phyloP scores from a whole-genome alignment of 495 filamentous ascomycete genomes.

The Penicillium malachiteum region DNA sequence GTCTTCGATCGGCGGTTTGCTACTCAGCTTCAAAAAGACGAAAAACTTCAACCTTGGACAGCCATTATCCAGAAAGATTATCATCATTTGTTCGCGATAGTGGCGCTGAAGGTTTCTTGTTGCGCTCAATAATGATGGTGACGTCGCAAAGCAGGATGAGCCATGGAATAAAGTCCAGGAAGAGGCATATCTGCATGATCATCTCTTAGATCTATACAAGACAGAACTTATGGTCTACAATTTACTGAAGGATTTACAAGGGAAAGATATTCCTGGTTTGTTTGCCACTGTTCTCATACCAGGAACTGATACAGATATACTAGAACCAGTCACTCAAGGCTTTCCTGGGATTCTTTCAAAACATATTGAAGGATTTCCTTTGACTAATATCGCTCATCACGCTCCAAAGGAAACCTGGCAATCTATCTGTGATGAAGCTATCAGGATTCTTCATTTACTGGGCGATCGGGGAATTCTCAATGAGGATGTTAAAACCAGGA shows the following conservation, averaged over 20 bases:
- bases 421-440: conserved; percentile 25
- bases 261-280: neutral
- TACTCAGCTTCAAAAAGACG: conserved; percentile 19
- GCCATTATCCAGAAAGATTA: conserved; percentile 17
- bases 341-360: neutral
- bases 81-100: conserved; percentile 18
- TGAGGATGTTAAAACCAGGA: conserved; percentile 25
- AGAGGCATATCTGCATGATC: neutral
- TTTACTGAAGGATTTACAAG: neutral
- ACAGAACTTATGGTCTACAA: neutral
- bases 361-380: conserved; percentile 23
- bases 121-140: conserved; percentile 7
- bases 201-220: neutral
- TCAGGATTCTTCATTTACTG: conserved; percentile 18
- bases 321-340: neutral
- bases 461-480: conserved; percentile 28
- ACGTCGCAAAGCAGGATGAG: neutral
- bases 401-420: conserved; percentile 22
- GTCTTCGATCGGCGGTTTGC: conserved; percentile 35
- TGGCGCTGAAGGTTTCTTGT: conserved; percentile 12
- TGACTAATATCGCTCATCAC: conserved; percentile 19
- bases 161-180: neutral
- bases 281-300: neutral
- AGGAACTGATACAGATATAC: neutral
- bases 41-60: conserved; percentile 19